phyloP scores from a whole-genome alignment of 306 rosid species.

The Inga leiocalycina region DNA sequence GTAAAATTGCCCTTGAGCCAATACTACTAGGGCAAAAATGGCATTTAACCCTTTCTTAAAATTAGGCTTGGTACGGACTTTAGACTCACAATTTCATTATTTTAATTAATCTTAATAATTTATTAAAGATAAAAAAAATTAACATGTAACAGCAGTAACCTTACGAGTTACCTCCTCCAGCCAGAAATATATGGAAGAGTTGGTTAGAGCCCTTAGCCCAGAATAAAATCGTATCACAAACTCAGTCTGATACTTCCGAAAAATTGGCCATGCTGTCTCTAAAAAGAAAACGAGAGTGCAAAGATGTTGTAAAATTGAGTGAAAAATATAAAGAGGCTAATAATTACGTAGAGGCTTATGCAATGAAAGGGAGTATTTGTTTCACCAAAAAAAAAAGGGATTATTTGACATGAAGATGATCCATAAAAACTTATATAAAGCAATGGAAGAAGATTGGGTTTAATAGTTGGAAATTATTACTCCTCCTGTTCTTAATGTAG shows the following conservation, averaged over 20 bases:
- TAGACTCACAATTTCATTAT: not conserved
- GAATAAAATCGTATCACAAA: not conserved
- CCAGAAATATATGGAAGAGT: not conserved
- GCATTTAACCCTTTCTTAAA: not conserved
- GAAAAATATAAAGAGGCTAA: not conserved
- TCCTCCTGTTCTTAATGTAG: too few relatives aligned
- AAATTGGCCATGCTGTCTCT: not conserved
- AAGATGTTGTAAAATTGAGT: not conserved
- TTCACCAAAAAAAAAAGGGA: not conserved
- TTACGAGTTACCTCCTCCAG: too few relatives aligned
- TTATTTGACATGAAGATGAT: constrained; percentile 5
- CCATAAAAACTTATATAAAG: constrained; percentile 24
- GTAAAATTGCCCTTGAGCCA: too few relatives aligned
- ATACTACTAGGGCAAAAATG: too few relatives aligned
- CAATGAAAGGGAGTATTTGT: constrained; percentile 20
- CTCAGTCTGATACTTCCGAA: not conserved
- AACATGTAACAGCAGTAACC: too few relatives aligned
- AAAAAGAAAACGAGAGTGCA: too few relatives aligned
- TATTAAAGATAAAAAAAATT: too few relatives aligned
- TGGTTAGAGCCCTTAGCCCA: too few relatives aligned
- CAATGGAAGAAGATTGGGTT: constrained; percentile 30
- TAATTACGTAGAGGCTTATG: not conserved
- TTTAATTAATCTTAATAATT: too few relatives aligned
- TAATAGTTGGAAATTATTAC: constrained; percentile 30
- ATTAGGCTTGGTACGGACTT: not conserved